Evolutionary conservation across 2,329 filamentous ascomycete genomes (phyloP), one percentile per base, ranked within the genome.

Genomic region (Talaromyces sp.): DNA sequence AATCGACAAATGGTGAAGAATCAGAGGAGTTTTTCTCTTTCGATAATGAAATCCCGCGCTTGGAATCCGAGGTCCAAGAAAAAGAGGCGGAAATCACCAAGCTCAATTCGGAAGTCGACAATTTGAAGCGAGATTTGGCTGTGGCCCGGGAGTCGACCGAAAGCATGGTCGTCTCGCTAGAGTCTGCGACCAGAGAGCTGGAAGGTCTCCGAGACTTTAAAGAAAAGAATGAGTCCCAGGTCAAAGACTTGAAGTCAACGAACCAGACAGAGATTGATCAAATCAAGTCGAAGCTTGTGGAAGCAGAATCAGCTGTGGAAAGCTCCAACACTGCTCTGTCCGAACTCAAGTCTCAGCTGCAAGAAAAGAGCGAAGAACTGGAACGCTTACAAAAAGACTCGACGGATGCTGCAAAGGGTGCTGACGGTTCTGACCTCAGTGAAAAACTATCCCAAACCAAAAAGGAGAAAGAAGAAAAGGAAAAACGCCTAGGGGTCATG

Each of bases 11-110:
- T 9, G 58, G 70, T 8, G 73, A 75, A 35, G 73, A 74, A 17
- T 72, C 75, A 26, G 89, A 93, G 64, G 90, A 96, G 55, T 89
- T 97, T 75, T 97, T 97, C 76, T 96, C 92, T 0, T 96, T 92
- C 67, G 93, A 98, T 61, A 88, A 89, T 56, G 93, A 98, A 75
- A 81, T 96, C 14, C 89, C 90, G 3, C 86, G 90, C 58, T 77
- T 96, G n/a, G 89, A 96, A 69, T 82, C 84, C 1, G 89, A 95
- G 66, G 74, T 95, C 3, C 82, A 86, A 56, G 83, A 87, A 60
- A 90, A 89, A 68, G 80, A 87, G 11, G 83, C 85, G 49, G 87
- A 93, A 73, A 86, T 95, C 41, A 83, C 86, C 57, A 83, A 81
- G 52, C 83, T 98, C 14, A 87, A 88, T 65, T 75, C 80, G 3